Base-by-base conservation (phyloP, 176 grass and related monocot species). In the Triticum urartu region DNA sequence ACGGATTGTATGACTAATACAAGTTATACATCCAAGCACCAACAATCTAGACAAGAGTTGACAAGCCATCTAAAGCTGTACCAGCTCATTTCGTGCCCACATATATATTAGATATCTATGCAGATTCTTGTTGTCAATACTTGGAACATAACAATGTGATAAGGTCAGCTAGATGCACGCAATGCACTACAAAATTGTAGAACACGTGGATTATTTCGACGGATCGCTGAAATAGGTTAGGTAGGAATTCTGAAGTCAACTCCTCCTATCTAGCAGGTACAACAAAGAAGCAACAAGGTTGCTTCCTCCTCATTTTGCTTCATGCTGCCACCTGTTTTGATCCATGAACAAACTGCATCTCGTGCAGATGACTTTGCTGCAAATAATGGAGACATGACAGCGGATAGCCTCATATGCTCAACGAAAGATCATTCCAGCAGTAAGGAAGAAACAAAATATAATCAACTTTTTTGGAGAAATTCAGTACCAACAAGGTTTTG, bases 371-470 rank as follows among this genome's bases (percentile, higher is more conserved):
- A 80, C 59, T 40, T 86, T 80, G 85, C 64, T 56, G 10, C 48
- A 13, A 30, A 60, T 62, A 43, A 71, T 60, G 40, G 65, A 56
- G 9, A 54, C 76, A 86, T 70, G 47, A 50, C 47, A 50, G 47
- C 47, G 5, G 14, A 80, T 10, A 86, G 65, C 64, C 35, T 80
- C 35, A 45, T 6, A 69, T 36, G 63, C 9, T 48, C 24, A 43
- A 24, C 18, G 47, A 18, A 63, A 65, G 24, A 47, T 47, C 14
- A 36, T 61, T 6, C 6, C 73, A 5, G 72, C 67, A 58, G 61
- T 34, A 67, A 75, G 64, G 12, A 50, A 58, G 71, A 64, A 83
- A 87, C 60, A 67, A 85, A 87, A 42, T 68, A 90, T 28, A 83
- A 80, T 36, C 78, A 84, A 9, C 82, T 90, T 61, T 32, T 80